A percentile compares a stretch with the other conserved stretches of the same genome.
phyloP scores from a whole-genome alignment of 192 early-diverging fungal species.

The Phlyctochytrium planicorne region DNA sequence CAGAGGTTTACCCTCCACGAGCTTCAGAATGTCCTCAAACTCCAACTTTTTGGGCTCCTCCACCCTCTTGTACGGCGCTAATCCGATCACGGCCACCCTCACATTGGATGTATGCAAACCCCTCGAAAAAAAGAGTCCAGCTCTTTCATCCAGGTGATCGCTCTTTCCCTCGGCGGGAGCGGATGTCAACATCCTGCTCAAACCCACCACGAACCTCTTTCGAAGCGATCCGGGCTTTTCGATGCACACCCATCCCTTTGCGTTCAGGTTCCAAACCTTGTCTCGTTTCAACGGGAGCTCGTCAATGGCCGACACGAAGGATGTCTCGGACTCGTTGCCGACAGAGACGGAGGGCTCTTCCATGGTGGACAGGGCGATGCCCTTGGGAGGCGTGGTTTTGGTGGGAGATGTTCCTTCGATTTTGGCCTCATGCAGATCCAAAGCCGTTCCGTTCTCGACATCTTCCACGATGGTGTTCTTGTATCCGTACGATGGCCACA shows the following conservation, averaged over 20 bases:
- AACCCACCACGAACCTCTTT: not conserved
- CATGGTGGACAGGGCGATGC: no score
- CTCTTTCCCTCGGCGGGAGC: not conserved
- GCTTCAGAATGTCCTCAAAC: slow-evolving; percentile 10
- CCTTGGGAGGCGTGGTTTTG: no score
- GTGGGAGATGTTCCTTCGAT: no score
- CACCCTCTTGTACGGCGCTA: not conserved
- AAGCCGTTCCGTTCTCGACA: no score
- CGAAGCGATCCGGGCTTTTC: slow-evolving; percentile 2
- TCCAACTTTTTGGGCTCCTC: not conserved
- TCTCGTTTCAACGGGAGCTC: no score
- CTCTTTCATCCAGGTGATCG: not conserved
- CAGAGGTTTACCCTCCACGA: slow-evolving; percentile 24
- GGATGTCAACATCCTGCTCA: not conserved
- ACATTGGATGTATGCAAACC: not conserved
- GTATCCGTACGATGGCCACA: no score
- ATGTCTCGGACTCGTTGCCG: no score
- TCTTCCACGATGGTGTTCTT: no score
- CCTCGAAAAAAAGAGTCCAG: not conserved
- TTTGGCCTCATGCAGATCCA: no score
- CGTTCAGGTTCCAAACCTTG: not conserved
- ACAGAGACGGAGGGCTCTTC: no score
- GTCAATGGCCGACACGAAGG: no score
- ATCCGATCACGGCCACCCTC: not conserved
- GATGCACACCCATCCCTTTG: not conserved